phyloP scores from a whole-genome alignment of 2,329 filamentous ascomycete species.

The Sporothrix protearum region DNA sequence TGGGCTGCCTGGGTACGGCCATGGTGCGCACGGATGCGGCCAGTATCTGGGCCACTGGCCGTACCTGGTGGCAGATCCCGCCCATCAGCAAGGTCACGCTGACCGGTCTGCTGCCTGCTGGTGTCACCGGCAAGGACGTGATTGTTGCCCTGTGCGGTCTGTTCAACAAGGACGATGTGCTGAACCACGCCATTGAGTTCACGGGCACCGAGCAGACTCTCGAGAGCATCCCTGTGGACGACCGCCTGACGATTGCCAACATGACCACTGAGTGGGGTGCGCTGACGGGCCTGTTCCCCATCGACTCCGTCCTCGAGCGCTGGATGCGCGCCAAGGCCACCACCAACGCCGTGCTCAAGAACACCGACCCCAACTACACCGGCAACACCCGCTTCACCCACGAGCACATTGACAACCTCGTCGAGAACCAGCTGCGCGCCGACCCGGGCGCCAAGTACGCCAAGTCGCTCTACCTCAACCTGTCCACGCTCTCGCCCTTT shows the following conservation, averaged over 20 bases:
- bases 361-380: slow-evolving; percentile 34
- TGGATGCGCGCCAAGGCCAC: slow-evolving; percentile 80
- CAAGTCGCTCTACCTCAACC: slow-evolving; percentile 78
- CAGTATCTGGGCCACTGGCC: slow-evolving; percentile 75
- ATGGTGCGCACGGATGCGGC: slow-evolving; percentile 86
- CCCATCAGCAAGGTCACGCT: slow-evolving; percentile 73
- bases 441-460: slow-evolving; percentile 78
- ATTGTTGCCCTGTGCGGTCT: slow-evolving; percentile 84
- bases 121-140: slow-evolving; percentile 90
- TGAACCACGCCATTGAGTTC: slow-evolving; percentile 91
- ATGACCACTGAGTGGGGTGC: slow-evolving; percentile 79
- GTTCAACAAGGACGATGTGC: slow-evolving; percentile 81
- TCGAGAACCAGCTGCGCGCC: slow-evolving; percentile 62
- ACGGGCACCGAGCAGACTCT: slow-evolving; percentile 75
- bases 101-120: slow-evolving; percentile 67
- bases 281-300: slow-evolving; percentile 68
- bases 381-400: slow-evolving; percentile 64
- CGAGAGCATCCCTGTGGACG: slow-evolving; percentile 61
- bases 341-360: slow-evolving; percentile 57
- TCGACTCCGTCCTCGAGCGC: slow-evolving; percentile 65
- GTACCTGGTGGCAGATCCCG: slow-evolving; percentile 86
- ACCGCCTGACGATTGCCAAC: slow-evolving; percentile 66
- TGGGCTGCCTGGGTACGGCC: slow-evolving; percentile 72
- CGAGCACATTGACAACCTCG: slow-evolving; percentile 66
- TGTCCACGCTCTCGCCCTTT: slow-evolving; percentile 79